Evolutionary conservation across 2,329 filamentous ascomycete genomes (phyloP).

Genomic region (Claviceps sp.): DNA sequence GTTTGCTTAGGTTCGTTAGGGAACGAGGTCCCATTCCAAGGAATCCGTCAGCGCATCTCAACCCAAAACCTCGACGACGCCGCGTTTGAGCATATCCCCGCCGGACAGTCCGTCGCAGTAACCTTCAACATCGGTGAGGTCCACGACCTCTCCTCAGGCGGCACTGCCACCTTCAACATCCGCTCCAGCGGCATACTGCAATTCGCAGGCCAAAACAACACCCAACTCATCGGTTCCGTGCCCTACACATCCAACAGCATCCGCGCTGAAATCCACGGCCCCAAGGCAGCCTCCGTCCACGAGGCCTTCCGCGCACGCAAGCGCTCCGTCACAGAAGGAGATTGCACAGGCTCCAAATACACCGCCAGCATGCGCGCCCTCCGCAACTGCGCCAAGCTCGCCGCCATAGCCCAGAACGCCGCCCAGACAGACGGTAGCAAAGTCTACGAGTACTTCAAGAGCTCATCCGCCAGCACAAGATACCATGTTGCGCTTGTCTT

Average conservation of each 20-base stretch:
- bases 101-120: constrained; percentile 35
- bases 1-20: constrained; percentile 11
- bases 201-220: constrained; percentile 36
- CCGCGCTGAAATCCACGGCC: constrained; percentile 42
- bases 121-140: constrained; percentile 42
- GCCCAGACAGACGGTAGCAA: constrained; percentile 37
- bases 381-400: constrained; percentile 38
- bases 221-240: constrained; percentile 38
- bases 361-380: constrained; percentile 36
- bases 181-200: constrained; percentile 42
- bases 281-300: constrained; percentile 35
- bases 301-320: constrained; percentile 31
- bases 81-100: constrained; percentile 35
- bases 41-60: constrained; percentile 19
- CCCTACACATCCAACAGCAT: constrained; percentile 47
- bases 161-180: constrained; percentile 42
- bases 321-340: constrained; percentile 37
- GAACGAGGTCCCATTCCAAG: constrained; percentile 33
- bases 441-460: constrained; percentile 52
- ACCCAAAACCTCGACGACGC: constrained; percentile 26
- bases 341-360: constrained; percentile 37
- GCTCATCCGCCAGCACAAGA: constrained; percentile 29
- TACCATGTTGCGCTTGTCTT: constrained; percentile 38
- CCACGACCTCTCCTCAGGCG: constrained; percentile 37
- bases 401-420: constrained; percentile 36